These are phyloP conservation scores for Leptodermis oblonga DNA, from an alignment of 257 asterid species.

Conservation along the genomic window DNA sequence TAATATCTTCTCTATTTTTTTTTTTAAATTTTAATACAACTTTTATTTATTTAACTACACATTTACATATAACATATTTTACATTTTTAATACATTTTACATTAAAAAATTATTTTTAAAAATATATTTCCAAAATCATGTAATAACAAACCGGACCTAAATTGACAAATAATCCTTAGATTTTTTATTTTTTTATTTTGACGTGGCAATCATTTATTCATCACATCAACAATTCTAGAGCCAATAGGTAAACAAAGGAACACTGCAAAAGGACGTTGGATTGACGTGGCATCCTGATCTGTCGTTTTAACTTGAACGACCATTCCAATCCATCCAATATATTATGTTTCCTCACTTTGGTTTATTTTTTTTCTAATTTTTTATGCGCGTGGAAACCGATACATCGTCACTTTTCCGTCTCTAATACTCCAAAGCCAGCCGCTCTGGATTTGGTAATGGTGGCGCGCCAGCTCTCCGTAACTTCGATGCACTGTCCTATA, in stretches of 20 bases:
- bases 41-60: too few relatives aligned
- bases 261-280: not conserved
- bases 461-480: not conserved
- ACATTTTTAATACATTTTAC: too few relatives aligned
- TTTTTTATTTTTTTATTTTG: too few relatives aligned
- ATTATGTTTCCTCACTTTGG: too few relatives aligned
- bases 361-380: not conserved
- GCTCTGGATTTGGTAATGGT: not conserved
- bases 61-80: too few relatives aligned
- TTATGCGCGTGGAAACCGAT: not conserved
- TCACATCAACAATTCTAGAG: not conserved
- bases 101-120: too few relatives aligned
- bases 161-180: too few relatives aligned
- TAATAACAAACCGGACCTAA: too few relatives aligned
- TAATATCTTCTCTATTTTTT: too few relatives aligned
- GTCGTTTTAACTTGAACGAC: not conserved
- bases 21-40: too few relatives aligned
- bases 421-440: not conserved
- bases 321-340: not conserved
- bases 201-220: not conserved
- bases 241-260: not conserved
- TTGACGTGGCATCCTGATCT: conserved; percentile 1
- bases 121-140: too few relatives aligned
- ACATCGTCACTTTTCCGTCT: not conserved
- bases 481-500: not conserved